phyloP scores from a whole-genome alignment of 1,139 yeast genomes.

The Lizanozyma gosingica region DNA sequence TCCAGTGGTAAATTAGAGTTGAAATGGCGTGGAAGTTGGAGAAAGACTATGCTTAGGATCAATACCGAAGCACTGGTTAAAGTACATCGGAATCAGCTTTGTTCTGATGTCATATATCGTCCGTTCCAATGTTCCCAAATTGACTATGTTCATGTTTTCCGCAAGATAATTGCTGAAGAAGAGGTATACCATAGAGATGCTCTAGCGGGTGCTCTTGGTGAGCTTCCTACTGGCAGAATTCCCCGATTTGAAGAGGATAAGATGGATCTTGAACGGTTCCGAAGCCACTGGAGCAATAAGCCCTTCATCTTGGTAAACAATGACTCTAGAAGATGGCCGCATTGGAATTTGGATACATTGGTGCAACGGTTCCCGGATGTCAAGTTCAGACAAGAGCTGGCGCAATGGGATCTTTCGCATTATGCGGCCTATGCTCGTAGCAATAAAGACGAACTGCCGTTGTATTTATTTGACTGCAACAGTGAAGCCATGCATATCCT shows the following conservation, averaged over 20 bases:
- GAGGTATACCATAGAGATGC: constrained; percentile 20
- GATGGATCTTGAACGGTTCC: constrained; percentile 38
- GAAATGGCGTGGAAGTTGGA: constrained; percentile 76
- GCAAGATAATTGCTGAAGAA: constrained; percentile 41
- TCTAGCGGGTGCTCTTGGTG: constrained; percentile 9
- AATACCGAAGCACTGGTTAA: constrained; percentile 32
- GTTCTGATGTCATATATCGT: constrained; percentile 57
- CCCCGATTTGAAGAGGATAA: constrained; percentile 36
- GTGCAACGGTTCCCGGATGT: constrained; percentile 47
- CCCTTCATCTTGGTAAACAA: constrained; percentile 61
- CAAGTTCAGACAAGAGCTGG: constrained; percentile 74
- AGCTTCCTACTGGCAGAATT: constrained; percentile 28
- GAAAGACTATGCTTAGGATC: constrained; percentile 44
- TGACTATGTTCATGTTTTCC: constrained; percentile 43
- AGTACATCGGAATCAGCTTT: constrained; percentile 25
- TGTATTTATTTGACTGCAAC: constrained; percentile 77
- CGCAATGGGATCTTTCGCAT: constrained; percentile 61
- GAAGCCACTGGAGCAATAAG: constrained; percentile 31
- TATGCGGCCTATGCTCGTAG: constrained; percentile 52
- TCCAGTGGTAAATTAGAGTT: constrained; percentile 2
- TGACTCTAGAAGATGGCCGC: constrained; percentile 48
- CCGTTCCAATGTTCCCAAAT: constrained; percentile 76
- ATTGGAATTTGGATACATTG: constrained; percentile 50
- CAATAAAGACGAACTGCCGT: constrained; percentile 73
- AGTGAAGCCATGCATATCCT: constrained; percentile 54